Conservation (phyloP, 2,329 filamentous ascomycete species). For the Neonectria punicea region DNA sequence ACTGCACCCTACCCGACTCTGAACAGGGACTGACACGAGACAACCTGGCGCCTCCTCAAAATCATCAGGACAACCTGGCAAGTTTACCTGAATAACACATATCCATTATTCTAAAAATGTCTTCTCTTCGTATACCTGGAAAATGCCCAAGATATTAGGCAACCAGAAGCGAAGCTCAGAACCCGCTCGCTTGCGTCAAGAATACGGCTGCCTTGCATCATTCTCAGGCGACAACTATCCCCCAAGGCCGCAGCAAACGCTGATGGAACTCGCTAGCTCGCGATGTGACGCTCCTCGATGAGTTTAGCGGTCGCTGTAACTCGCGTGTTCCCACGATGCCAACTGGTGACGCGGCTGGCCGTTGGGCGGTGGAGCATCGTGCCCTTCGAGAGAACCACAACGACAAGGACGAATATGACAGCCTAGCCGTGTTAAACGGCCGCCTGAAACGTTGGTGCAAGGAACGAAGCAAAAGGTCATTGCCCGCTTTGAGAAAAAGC, state of each 20-base stretch:
- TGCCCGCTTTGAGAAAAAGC: not conserved
- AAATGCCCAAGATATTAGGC: not conserved
- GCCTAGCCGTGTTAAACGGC: not conserved
- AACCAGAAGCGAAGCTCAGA: not conserved
- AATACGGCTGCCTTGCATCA: constrained; percentile 14
- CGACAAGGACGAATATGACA: not conserved
- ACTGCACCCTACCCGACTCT: not conserved
- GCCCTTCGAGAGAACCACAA: not conserved
- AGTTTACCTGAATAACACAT: not conserved
- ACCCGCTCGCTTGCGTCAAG: constrained; percentile 4
- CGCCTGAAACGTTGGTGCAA: not conserved
- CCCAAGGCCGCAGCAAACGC: not conserved
- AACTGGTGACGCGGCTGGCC: constrained; percentile 9
- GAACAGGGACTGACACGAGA: not conserved
- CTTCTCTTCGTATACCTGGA: not conserved
- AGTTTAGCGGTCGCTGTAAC: not conserved
- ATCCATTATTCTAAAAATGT: not conserved
- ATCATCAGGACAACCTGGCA: not conserved
- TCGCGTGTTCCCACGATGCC: not conserved
- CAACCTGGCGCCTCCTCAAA: not conserved
- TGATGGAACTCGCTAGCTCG: not conserved
- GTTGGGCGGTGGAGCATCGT: not conserved
- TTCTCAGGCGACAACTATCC: constrained; percentile 3
- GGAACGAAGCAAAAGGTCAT: not conserved
- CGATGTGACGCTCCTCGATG: not conserved